Evolutionary conservation across 2,329 filamentous ascomycete genomes (phyloP).

Genomic region (Coleophoma cylindrospora): DNA sequence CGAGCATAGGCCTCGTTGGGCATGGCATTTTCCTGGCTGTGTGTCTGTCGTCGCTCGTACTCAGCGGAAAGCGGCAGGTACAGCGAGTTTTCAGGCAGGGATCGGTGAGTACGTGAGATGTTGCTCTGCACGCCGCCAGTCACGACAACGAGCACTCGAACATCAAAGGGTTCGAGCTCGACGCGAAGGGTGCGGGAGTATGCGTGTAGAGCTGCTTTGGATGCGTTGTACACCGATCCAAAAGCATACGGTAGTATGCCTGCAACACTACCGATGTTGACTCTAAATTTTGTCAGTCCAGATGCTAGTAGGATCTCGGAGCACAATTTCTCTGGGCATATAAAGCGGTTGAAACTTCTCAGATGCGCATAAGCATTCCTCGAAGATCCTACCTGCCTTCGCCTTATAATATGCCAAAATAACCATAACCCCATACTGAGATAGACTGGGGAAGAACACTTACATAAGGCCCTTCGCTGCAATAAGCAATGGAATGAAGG

Average conservation of each 20-base stretch:
- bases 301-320: no score
- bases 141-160: conserved; percentile 4
- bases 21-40: conserved; percentile 1
- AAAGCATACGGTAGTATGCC: conserved; percentile 40
- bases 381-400: no score
- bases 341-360: no score
- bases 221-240: conserved; percentile 38
- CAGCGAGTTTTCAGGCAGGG: conserved; percentile 1
- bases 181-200: conserved; percentile 5
- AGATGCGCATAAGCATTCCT: no score
- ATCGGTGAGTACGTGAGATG: conserved; percentile 1
- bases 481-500: conserved; percentile 16
- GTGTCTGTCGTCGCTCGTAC: not conserved
- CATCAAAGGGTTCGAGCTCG: conserved; percentile 7
- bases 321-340: no score
- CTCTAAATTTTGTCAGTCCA: conserved; percentile 1
- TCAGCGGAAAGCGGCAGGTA: conserved; percentile 2
- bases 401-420: no score
- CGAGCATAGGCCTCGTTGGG: conserved; percentile 14
- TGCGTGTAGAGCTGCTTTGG: conserved; percentile 7
- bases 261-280: conserved; percentile 33
- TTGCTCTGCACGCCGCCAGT: conserved; percentile 5
- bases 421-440: no score
- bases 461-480: conserved; percentile 29
- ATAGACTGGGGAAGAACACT: no score